Evolutionary conservation across 345 rosid species (phyloP), one percentile per base, ranked within the genome.

Genomic region (Rhodamnia argentea): DNA sequence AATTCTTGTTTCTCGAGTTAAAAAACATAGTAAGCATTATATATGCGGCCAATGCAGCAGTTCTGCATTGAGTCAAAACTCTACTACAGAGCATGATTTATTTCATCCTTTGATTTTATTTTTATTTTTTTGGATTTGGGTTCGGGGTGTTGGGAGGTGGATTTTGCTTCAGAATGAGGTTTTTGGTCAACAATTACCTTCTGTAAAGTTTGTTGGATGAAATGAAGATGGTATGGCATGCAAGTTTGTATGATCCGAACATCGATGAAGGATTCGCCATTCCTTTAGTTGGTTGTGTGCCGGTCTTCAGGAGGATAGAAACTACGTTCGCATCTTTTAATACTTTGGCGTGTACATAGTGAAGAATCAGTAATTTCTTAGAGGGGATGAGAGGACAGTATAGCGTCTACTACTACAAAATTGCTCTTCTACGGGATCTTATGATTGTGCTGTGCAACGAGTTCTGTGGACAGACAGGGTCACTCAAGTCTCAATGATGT

Each of bases 111-210:
- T 70, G 40, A 23, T 40, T 40, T 37, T 37, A 2, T 37, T 37
- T 37, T 37, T 37, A 2, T 37, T 37, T 37, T 37, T 37, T 37
- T 37, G 2, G 40, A 3, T 37, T 37, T 37, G 40, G 40, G 40
- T 2, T 2, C 3, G 3, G 78, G 47, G 24, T 4, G 5, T 11
- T 4, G 13, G 76, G 24, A 24, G 6, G 6, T 0, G 0, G 13
- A 13, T 11, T 12, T 64, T 9, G 81, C 81, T 70, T 70, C 81
- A 32, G 47, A 37, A 70, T 32, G 24, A 14, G 44, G 78, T 64
- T 16, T 16, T 32, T 32, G 78, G 78, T 64, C 12, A 64, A 32
- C 44, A 32, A 32, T 64, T 64, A 16, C 78, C 78, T 32, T 32
- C 4, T 15, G 78, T 64, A 64, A 64, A 64, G 44, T 64, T 32